Evolutionary conservation across 768 basidiomycete species (phyloP).

Genomic region (Auricularia auricula-judae): DNA sequence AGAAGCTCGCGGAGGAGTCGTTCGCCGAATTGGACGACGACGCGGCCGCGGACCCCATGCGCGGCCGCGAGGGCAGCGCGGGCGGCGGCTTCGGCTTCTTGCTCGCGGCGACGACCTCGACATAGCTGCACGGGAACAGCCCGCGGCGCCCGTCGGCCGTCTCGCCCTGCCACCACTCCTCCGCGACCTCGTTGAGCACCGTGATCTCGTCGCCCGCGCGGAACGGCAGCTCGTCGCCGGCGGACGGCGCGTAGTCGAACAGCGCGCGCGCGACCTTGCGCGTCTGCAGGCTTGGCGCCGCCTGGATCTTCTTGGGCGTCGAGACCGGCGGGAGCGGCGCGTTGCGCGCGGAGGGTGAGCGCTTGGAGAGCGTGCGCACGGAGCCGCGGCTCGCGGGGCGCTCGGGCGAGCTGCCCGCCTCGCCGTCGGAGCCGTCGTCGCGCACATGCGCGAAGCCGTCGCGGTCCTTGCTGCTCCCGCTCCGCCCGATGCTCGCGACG

Average conservation of each 20-base stretch:
- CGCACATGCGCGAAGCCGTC: slow-evolving; percentile 47
- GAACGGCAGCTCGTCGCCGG: slow-evolving; percentile 66
- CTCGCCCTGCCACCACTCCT: slow-evolving; percentile 89
- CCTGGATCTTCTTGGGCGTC: slow-evolving; percentile 4
- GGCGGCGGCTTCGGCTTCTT: slow-evolving; percentile 17
- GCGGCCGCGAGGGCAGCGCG: slow-evolving; percentile 21
- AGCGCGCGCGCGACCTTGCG: slow-evolving; percentile 48
- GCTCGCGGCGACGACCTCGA: slow-evolving; percentile 30
- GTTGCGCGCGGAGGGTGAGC: background rate
- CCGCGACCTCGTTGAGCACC: slow-evolving; percentile 69
- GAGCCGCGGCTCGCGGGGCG: slow-evolving; percentile 8
- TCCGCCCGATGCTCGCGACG: slow-evolving; percentile 14
- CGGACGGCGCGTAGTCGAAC: slow-evolving; percentile 62
- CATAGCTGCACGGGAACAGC: slow-evolving; percentile 72
- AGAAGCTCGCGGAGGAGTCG: background rate
- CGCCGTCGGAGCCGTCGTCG: slow-evolving; percentile 30
- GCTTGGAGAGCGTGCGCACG: slow-evolving; percentile 15
- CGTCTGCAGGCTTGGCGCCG: slow-evolving; percentile 10
- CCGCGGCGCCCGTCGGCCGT: slow-evolving; percentile 42
- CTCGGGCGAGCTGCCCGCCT: slow-evolving; percentile 6
- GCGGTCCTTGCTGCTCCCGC: slow-evolving; percentile 18
- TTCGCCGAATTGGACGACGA: background rate
- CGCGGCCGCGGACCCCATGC: background rate
- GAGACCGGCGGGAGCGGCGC: background rate
- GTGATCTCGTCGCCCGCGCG: slow-evolving; percentile 62